These are phyloP conservation scores for Trichopus zeylanicus DNA, from an alignment of 116 monocot species.

Conservation along the genomic window DNA sequence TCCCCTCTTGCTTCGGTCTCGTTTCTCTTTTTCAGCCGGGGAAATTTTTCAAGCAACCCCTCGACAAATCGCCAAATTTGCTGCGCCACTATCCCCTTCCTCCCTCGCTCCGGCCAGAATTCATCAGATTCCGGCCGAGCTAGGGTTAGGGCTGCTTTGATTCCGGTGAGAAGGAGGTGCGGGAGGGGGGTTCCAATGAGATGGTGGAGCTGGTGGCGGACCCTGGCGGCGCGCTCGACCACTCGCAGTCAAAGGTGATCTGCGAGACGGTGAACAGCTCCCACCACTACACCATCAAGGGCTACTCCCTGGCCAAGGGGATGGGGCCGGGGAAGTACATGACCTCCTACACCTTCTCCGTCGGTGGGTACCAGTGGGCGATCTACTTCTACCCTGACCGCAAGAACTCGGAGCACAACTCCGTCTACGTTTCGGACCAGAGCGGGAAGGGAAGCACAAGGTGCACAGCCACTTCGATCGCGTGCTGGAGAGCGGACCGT, in stretches of 20 bases:
- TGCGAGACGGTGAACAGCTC: conserved; percentile 53
- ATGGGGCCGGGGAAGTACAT: conserved; percentile 56
- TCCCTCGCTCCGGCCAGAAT: too few species aligned
- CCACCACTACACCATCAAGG: conserved; percentile 38
- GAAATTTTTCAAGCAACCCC: too few species aligned
- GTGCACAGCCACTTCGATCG: conserved; percentile 62
- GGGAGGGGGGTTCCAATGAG: background rate
- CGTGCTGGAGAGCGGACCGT: conserved; percentile 41
- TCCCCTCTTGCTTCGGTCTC: too few species aligned
- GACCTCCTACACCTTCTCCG: conserved; percentile 38
- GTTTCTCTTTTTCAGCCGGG: too few species aligned
- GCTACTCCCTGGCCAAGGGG: conserved; percentile 49
- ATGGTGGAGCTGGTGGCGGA: conserved; percentile 3
- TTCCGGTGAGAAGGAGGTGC: background rate
- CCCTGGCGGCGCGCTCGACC: background rate
- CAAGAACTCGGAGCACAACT: conserved; percentile 49
- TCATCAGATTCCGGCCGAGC: too few species aligned
- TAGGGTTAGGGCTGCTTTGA: conserved; percentile 5
- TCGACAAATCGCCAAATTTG: too few species aligned
- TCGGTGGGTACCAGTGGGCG: conserved; percentile 51
- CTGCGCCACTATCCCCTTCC: too few species aligned
- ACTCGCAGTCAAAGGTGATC: conserved; percentile 25
- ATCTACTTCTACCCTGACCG: conserved; percentile 62
- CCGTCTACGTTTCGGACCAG: conserved; percentile 55
- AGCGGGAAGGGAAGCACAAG: conserved; percentile 62